phyloP scores from a whole-genome alignment of 31 red algal genomes.

The Odonthalia washingtoniensis region DNA sequence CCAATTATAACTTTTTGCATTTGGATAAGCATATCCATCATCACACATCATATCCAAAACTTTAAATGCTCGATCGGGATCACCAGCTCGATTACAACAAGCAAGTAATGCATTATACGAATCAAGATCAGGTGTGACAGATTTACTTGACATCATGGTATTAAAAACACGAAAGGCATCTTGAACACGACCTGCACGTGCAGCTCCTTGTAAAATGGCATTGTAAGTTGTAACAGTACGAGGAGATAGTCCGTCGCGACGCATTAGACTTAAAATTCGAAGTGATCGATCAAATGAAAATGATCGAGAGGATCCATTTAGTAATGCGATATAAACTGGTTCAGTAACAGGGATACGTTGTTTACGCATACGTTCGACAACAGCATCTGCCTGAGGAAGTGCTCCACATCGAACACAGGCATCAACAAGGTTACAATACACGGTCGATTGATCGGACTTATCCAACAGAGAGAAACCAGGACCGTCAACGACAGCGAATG shows the following conservation, averaged over 20 bases:
- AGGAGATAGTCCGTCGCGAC: constrained; percentile 50
- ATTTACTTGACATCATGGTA: constrained; percentile 20
- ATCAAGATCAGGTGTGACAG: constrained; percentile 54
- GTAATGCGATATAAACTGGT: constrained; percentile 50
- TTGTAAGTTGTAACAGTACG: constrained; percentile 60
- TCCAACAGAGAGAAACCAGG: constrained; percentile 14
- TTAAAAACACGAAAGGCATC: constrained; percentile 62
- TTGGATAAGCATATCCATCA: constrained; percentile 34
- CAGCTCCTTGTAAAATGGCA: constrained; percentile 60
- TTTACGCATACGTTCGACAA: constrained; percentile 37
- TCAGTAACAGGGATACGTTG: constrained; percentile 39
- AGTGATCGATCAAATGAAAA: constrained; percentile 40
- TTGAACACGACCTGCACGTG: constrained; percentile 41
- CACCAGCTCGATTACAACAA: constrained; percentile 51
- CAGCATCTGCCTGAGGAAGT: constrained; percentile 20
- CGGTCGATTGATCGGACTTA: constrained; percentile 14
- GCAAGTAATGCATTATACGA: constrained; percentile 68
- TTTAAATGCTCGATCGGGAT: constrained; percentile 65
- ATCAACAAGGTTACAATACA: constrained; percentile 61
- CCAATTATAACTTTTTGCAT: constrained; percentile 75
- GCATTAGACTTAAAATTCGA: constrained; percentile 46
- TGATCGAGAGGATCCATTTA: constrained; percentile 41
- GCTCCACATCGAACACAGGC: constrained; percentile 55
- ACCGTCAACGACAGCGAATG: constrained; percentile 12
- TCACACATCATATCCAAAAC: constrained; percentile 54